These are phyloP conservation scores for Scytalidium lignicola DNA, from an alignment of 2,329 filamentous ascomycete species.

Conservation along the genomic window DNA sequence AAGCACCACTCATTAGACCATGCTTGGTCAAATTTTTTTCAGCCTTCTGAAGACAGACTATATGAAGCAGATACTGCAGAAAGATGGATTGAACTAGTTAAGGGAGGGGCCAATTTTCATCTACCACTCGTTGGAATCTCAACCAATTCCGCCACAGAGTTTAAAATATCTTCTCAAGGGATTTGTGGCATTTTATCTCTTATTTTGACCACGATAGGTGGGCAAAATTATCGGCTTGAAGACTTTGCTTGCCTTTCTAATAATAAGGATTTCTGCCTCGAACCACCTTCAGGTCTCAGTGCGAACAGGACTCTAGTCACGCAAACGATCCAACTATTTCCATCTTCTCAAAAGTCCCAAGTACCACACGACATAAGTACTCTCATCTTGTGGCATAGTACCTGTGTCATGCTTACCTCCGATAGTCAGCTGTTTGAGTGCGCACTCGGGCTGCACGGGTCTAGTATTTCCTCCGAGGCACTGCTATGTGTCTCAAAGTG, in stretches of 20 bases:
- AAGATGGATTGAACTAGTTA: neutral
- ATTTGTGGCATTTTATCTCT: neutral
- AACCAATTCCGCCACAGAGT: neutral
- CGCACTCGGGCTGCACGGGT: neutral
- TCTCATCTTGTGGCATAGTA: neutral
- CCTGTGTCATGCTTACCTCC: neutral
- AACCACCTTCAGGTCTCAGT: neutral
- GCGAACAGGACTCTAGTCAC: neutral
- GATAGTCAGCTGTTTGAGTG: neutral
- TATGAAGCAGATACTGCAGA: neutral
- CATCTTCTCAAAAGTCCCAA: neutral
- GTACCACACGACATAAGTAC: neutral
- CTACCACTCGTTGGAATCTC: neutral
- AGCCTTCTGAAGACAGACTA: neutral
- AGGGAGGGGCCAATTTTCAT: neutral
- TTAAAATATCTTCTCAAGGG: neutral
- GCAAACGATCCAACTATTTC: neutral
- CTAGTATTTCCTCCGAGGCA: neutral
- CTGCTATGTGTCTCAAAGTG: neutral
- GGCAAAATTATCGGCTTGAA: neutral
- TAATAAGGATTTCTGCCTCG: neutral
- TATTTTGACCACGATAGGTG: neutral
- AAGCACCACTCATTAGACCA: neutral
- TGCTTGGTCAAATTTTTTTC: neutral
- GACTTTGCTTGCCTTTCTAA: neutral